A percentile compares a stretch with the other conserved stretches of the same genome.
Conservation (phyloP, 2,329 filamentous ascomycete species). For the Alternaria sp. region DNA sequence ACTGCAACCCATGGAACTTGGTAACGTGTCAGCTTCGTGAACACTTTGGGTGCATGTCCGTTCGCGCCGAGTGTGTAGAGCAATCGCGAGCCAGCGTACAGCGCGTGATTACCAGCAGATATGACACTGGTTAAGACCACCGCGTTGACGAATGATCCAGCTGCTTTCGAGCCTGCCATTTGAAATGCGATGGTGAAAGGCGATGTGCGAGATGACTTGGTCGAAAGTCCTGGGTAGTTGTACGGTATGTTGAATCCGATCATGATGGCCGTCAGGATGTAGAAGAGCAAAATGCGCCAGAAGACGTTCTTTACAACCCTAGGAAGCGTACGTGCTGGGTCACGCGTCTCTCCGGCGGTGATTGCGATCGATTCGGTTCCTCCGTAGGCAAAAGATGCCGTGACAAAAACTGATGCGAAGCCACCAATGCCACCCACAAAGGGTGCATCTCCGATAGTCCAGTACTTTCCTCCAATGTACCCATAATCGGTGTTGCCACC, state of each 20-base stretch:
- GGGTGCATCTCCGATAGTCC: slow-evolving; percentile 68
- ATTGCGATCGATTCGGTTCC: slow-evolving; percentile 80
- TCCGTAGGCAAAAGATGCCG: slow-evolving; percentile 75
- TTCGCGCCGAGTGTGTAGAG: slow-evolving; percentile 60
- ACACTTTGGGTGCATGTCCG: slow-evolving; percentile 75
- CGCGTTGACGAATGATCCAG: slow-evolving; percentile 71
- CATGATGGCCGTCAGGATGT: slow-evolving; percentile 53
- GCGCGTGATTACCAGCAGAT: slow-evolving; percentile 64
- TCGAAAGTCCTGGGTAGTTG: slow-evolving; percentile 45
- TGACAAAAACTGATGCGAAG: slow-evolving; percentile 77
- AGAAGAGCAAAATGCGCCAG: slow-evolving; percentile 57
- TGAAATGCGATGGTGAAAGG: slow-evolving; percentile 73
- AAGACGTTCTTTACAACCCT: slow-evolving; percentile 93
- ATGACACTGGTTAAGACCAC: slow-evolving; percentile 69
- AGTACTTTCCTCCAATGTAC: slow-evolving; percentile 68
- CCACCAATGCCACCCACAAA: slow-evolving; percentile 48
- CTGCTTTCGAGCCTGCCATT: slow-evolving; percentile 66
- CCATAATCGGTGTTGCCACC: slow-evolving; percentile 36
- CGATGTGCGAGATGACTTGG: slow-evolving; percentile 54
- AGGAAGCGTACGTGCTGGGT: slow-evolving; percentile 81
- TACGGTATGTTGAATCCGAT: slow-evolving; percentile 55
- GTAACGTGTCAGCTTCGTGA: slow-evolving; percentile 61
- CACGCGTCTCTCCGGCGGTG: slow-evolving; percentile 79
- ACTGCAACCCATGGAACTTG: slow-evolving; percentile 54
- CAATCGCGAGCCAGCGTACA: slow-evolving; percentile 64